Evolutionary conservation across 768 basidiomycete species (phyloP), one percentile per base, ranked within the genome.

Genomic region (Tephrocybe sp.): DNA sequence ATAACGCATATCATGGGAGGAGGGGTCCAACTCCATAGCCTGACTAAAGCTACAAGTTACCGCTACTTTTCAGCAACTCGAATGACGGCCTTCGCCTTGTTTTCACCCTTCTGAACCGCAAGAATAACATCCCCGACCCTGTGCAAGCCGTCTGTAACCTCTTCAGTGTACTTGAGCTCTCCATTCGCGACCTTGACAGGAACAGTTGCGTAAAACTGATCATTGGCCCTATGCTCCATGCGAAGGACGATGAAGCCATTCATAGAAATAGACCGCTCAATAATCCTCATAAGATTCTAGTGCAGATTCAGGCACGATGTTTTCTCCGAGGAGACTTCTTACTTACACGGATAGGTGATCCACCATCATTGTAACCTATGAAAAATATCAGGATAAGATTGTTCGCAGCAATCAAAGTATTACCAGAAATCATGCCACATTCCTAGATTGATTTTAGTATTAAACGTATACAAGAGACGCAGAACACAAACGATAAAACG

Each of bases 151-250:
- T 62, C 60, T 14, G 61, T 68, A 2, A 79, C 51, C 38, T 80
- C 71, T 53, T 83, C 81, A 14, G 51, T 61, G 41, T 74, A 69
- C 61, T 75, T 75, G 44, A 82, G 51, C 57, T 77, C 68, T 2
- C 80, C 78, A 4, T 63, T 65, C 1, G 71, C 72, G 31, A 83
- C 58, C 31, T 64, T 61, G 2, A 58, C 58, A 4, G 78, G 74
- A 4, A 82, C 43, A 7, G 59, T 65, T 10, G 56, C 58, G 48
- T 70, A 71, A 61, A 83, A 83, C 8, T 65, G 69, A 4, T 67
- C 63, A 7, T 48, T 39, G 58, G 74, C 72, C 58, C 75, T 74
- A 5, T 60, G 56, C 5, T 58, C 39, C 13, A 72, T 59, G 13
- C 50, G 56, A 36, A 16, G 42, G 12, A 74, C 63, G 49, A 76